Base-by-base conservation (phyloP, 2,329 filamentous ascomycete genomes). In the Capronia coronata region DNA sequence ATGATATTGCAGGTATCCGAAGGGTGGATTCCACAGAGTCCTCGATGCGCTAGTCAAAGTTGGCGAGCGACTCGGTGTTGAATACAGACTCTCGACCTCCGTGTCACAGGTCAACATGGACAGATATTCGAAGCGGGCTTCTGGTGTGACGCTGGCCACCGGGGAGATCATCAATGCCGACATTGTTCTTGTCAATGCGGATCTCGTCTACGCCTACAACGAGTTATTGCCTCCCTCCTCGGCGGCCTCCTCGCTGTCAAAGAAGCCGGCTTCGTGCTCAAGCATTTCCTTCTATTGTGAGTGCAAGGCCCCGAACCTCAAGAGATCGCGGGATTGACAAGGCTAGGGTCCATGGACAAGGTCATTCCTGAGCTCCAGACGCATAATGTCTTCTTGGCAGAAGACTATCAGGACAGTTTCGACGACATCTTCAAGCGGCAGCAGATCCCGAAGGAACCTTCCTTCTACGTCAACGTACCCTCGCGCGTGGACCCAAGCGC, bases 331-430 rank as follows among this genome's bases (percentile, higher is more conserved):
- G 32, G 5, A 37, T 30, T 52, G 83, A 51, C 48, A 13, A 19
- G 13, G 3, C 21, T 25, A 11, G 55, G 55, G 84, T 77, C 78
- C 2, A 72, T 87, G 16, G 72, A 78, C 51, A 70, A 72, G 43
- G 72, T 75, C 44, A 68, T 87, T 1, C 77, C 79, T 0, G 76
- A 84, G 64, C 74, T 89, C 2, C 71, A 75, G 14, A 78, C 81
- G 0, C 85, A 89, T 68, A 89, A 88, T 64, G 86, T 88, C 60
- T 89, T 89, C 69, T 76, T 88, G 5, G 83, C 84, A 2, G 80
- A 86, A 58, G 74, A 84, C 56, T 89, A 87, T 64, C 74, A 74
- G 43, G 80, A 84, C 59, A 82, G 77, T n/a, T 88, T 88, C 61
- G 84, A 88, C 64, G 76, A 77, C 51, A 88, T 88, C 51, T 88